Evolutionary conservation across 306 rosid genomes (phyloP), one percentile per base, ranked within the genome.

Genomic region (Inga laurina): DNA sequence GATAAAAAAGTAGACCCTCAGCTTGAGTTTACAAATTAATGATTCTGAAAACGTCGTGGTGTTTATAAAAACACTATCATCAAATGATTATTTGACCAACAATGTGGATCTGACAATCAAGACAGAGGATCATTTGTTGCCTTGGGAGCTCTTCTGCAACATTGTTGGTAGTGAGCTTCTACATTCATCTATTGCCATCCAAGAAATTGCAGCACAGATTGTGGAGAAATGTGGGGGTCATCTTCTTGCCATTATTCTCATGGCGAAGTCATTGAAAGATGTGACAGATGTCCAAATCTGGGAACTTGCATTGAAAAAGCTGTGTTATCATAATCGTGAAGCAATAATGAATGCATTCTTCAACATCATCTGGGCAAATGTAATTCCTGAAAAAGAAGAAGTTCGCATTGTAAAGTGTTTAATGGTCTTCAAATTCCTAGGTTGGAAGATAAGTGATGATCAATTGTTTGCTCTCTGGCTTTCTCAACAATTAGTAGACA

Each of bases 51-150:
- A 69, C 7, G 19, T 45, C 2, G 22, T 77, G 10, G 61, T 77
- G 57, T 27, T 39, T 9, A 41, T 77, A 62, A 76, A 35, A 27
- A 27, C 61, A 15, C 30, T 15, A 74, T 49, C 64, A n/a, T 11
- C 37, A 27, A 56, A 62, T 24, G 4, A 43, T 16, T 51, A 64
- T 12, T 57, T 24, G 1, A 7, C 4, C 13, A 1, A 1, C 30
- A 8, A 5, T 0, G 35, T 62, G 30, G 61, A 77, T 43, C 19
- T 77, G n/a, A 24, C 5, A 14, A 62, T 77, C 59, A 43, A 41
- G 12, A 64, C 43, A 62, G 11, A 44, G 72, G 81, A 77, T 44
- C 81, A 77, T 62, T 18, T 62, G 30, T 30, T 77, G 70, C 54
- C 81, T 0, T 77, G 81, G 72, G 44, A 61, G 5, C 3, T 77